Evolutionary conservation across 1,284 basidiomycete species (phyloP).

Genomic region (Phylloporus sp.): DNA sequence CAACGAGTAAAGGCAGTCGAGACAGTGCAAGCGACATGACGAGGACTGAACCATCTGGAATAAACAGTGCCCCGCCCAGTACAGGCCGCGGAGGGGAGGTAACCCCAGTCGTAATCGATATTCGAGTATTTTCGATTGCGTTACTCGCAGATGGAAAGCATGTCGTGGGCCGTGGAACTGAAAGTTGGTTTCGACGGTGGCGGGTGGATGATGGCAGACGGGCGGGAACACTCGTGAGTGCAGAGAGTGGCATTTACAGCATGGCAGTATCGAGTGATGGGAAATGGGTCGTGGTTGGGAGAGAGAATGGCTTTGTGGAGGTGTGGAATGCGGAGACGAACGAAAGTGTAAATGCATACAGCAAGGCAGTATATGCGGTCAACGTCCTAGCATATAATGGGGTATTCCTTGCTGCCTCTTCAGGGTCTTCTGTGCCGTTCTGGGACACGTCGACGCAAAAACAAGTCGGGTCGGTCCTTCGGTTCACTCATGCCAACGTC

Average conservation of each 20-base stretch:
- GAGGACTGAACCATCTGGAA: too few relatives aligned
- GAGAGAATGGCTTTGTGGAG: neutral
- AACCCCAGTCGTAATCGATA: neutral
- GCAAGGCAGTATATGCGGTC: neutral
- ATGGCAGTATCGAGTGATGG: neutral
- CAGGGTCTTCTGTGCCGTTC: conserved; percentile 7
- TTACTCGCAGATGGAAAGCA: neutral
- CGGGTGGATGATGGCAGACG: neutral
- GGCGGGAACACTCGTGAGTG: neutral
- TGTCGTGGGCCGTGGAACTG: neutral
- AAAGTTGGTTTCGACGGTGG: neutral
- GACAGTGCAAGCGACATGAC: too few relatives aligned
- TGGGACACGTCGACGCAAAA: conserved; percentile 12
- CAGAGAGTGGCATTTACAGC: neutral
- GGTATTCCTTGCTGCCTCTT: conserved; percentile 2
- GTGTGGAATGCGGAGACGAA: neutral
- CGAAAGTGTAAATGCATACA: neutral
- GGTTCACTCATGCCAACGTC: too few relatives aligned
- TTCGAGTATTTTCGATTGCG: neutral
- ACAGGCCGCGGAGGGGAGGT: too few relatives aligned
- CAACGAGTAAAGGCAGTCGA: too few relatives aligned
- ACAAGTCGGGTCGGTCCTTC: conserved; percentile 9
- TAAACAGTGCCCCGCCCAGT: too few relatives aligned
- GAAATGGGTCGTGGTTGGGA: neutral
- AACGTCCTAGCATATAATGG: conserved; percentile 7